Conservation (phyloP, 2,329 filamentous ascomycete species). For the Tolypocladium amazonense region DNA sequence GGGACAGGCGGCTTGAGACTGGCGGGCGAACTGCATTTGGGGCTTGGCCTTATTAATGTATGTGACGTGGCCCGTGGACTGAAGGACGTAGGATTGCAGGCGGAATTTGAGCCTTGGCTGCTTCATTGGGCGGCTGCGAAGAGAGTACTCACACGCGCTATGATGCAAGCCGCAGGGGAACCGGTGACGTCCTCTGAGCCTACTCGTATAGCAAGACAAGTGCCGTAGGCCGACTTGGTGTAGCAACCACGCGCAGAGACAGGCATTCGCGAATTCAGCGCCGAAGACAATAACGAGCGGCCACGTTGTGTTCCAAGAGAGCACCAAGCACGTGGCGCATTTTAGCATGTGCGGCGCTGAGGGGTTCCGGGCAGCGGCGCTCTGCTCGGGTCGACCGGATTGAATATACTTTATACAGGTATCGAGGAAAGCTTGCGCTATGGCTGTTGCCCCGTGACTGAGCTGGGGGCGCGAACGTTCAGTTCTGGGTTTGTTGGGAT, state of each 20-base stretch:
- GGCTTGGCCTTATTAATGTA: neutral
- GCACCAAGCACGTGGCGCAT: neutral
- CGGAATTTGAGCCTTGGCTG: neutral
- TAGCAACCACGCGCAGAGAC: too few relatives aligned
- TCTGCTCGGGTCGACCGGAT: neutral
- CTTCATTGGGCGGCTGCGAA: neutral
- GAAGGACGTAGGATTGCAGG: neutral
- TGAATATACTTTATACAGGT: neutral
- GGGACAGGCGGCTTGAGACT: neutral
- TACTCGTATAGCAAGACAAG: neutral
- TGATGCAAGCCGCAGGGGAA: neutral
- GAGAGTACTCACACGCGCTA: too few relatives aligned
- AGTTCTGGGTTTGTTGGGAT: neutral
- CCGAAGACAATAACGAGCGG: neutral
- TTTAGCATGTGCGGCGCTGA: neutral
- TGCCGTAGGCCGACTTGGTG: neutral
- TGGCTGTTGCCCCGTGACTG: neutral
- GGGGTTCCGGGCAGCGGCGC: neutral
- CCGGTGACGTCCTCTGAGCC: neutral
- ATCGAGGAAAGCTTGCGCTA: neutral
- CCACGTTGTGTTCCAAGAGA: neutral
- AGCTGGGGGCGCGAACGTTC: neutral
- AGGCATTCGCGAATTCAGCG: too few relatives aligned
- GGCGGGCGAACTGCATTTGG: neutral
- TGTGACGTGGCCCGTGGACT: neutral